phyloP scores from a whole-genome alignment of 495 filamentous ascomycete genomes.

The Clohesyomyces aquaticus region DNA sequence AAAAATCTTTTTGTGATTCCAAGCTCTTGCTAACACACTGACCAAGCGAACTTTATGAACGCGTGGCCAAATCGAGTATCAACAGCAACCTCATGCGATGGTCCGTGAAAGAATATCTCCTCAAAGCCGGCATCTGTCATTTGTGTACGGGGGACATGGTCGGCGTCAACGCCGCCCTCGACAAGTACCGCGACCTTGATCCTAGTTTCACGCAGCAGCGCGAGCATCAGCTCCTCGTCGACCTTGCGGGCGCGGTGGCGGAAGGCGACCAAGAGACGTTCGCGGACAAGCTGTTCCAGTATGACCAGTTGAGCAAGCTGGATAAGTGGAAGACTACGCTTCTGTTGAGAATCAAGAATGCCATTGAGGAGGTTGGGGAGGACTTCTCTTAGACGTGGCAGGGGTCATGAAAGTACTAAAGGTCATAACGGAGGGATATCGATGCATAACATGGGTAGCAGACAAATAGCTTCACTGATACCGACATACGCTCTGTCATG shows the following conservation, averaged over 20 bases:
- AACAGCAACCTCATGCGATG: constrained; percentile 84
- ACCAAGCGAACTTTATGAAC: constrained; percentile 68
- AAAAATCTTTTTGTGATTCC: not conserved
- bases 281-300: constrained; percentile 81
- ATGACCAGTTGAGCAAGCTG: constrained; percentile 84
- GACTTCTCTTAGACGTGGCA: constrained; percentile 62
- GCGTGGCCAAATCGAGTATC: constrained; percentile 70
- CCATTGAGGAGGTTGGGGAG: constrained; percentile 75
- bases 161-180: constrained; percentile 72
- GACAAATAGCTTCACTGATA: not conserved
- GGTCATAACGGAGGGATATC: too few relatives aligned
- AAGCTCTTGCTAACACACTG: constrained; percentile 46
- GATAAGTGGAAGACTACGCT: constrained; percentile 96
- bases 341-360: constrained; percentile 77
- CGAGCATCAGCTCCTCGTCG: constrained; percentile 77
- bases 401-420: not conserved
- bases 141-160: constrained; percentile 65
- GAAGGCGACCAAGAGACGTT: constrained; percentile 76
- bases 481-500: not conserved
- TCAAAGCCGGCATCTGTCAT: constrained; percentile 76
- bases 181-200: constrained; percentile 81
- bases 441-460: too few relatives aligned
- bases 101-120: constrained; percentile 89
- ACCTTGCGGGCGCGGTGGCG: constrained; percentile 72
- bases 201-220: constrained; percentile 71